These are phyloP conservation scores for Xylona heveae DNA, from an alignment of 495 filamentous ascomycete genomes.

Conservation along the genomic window DNA sequence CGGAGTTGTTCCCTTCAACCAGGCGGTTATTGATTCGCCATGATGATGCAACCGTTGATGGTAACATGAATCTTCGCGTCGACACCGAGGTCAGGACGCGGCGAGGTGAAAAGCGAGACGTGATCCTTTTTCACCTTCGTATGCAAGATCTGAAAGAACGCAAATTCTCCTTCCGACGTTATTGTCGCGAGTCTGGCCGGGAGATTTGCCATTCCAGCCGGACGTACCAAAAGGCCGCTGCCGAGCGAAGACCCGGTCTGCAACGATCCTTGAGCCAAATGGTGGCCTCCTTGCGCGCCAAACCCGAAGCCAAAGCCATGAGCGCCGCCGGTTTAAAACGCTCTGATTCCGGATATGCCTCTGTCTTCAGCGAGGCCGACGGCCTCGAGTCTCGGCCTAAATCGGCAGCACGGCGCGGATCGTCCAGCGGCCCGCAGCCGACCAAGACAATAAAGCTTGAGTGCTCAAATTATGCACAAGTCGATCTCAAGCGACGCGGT, in stretches of 20 bases:
- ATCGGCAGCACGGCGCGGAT: constrained; percentile 11
- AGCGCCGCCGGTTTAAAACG: constrained; percentile 23
- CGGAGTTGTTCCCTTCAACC: constrained; percentile 66
- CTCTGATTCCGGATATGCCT: constrained; percentile 39
- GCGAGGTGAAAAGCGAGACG: constrained; percentile 35
- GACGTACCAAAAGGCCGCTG: constrained; percentile 35
- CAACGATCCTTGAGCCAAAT: constrained; percentile 58
- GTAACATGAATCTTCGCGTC: constrained; percentile 92
- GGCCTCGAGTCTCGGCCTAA: constrained; percentile 18
- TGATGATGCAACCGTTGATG: constrained; percentile 78
- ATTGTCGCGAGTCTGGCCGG: constrained; percentile 80
- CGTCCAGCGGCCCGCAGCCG: constrained; percentile 22
- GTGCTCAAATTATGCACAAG: constrained; percentile 93
- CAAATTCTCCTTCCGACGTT: constrained; percentile 78
- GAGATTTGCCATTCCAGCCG: constrained; percentile 77
- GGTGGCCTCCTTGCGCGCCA: constrained; percentile 40
- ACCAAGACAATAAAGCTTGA: constrained; percentile 72
- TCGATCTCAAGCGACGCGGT: constrained; percentile 58
- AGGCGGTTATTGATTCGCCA: constrained; percentile 67
- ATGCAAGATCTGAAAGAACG: constrained; percentile 82
- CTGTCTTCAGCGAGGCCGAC: constrained; percentile 24
- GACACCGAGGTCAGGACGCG: constrained; percentile 46
- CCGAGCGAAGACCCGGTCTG: constrained; percentile 28
- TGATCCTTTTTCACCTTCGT: constrained; percentile 83
- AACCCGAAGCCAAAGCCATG: constrained; percentile 29